A percentile compares a stretch with the other conserved stretches of the same genome.
Conservation (phyloP, 2,329 filamentous ascomycete species). For the Alternaria longipes region DNA sequence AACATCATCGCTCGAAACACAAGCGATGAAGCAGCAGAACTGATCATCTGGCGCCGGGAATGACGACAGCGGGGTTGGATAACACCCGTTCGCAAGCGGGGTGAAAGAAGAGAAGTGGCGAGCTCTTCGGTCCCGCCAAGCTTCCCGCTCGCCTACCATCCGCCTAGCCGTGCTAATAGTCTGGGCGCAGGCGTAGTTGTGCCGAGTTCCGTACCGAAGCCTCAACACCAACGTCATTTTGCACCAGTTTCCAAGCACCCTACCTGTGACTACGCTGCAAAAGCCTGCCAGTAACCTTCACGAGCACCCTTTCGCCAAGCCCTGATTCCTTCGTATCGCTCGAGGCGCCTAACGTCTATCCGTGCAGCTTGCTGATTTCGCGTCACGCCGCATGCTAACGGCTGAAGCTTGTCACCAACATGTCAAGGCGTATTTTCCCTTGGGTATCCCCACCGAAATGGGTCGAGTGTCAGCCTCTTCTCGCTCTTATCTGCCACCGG, state of each 20-base stretch:
- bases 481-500: constrained; percentile 26
- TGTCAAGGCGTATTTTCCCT: constrained; percentile 23
- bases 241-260: constrained; percentile 19
- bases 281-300: constrained; percentile 21
- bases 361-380: constrained; percentile 19
- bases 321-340: constrained; percentile 15
- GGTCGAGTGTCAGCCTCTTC: constrained; percentile 29
- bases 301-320: constrained; percentile 26
- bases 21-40: background rate
- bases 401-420: constrained; percentile 36
- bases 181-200: constrained; percentile 22
- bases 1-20: background rate
- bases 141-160: constrained; percentile 23
- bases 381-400: constrained; percentile 28
- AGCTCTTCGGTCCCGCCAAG: constrained; percentile 8
- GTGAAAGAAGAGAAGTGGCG: constrained; percentile 10
- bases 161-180: constrained; percentile 30
- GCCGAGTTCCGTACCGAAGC: constrained; percentile 24
- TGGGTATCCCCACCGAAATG: constrained; percentile 17
- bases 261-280: constrained; percentile 2
- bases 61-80: constrained; percentile 12
- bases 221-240: constrained; percentile 28
- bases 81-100: constrained; percentile 7
- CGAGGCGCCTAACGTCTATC: background rate
- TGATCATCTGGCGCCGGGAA: background rate